These are phyloP conservation scores for Carex sylvatica DNA, from an alignment of 202 grass and related monocot genomes.

Conservation along the genomic window DNA sequence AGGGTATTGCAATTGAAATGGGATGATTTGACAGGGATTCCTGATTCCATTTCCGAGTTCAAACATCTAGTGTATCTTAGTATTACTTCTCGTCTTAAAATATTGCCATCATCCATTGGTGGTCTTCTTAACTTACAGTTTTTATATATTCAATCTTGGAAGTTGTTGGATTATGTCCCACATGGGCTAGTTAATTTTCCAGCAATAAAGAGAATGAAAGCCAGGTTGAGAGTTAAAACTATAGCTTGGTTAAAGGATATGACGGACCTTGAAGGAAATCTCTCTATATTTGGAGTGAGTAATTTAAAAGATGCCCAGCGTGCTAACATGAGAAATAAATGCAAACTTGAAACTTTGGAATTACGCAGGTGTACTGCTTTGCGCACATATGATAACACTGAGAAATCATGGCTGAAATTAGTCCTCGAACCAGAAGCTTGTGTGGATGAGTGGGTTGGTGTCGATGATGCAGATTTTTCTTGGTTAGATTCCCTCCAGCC, in stretches of 20 bases:
- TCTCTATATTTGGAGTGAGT: neutral
- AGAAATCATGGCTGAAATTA: neutral
- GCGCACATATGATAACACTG: fast-evolving
- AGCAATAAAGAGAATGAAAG: neutral
- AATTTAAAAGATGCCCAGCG: neutral
- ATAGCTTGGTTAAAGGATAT: slow-evolving; percentile 23
- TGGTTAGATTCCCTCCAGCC: slow-evolving; percentile 20
- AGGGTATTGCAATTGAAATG: neutral
- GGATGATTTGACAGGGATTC: too few relatives aligned
- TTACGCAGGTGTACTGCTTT: neutral
- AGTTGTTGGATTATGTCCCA: neutral
- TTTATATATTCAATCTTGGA: too few relatives aligned
- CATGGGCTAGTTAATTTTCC: neutral
- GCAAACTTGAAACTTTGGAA: neutral
- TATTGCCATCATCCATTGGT: too few relatives aligned
- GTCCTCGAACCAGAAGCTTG: neutral
- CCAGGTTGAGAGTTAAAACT: neutral
- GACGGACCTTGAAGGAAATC: neutral
- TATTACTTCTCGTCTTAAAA: too few relatives aligned
- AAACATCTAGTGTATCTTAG: too few relatives aligned
- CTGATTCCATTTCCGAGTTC: too few relatives aligned
- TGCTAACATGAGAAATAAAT: neutral
- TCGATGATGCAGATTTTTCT: neutral
- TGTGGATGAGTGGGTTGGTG: neutral
- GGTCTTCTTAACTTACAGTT: neutral